Percentiles rank a stretch among this genome's conserved stretches.
Evolutionary conservation across 352 stramenopile species (phyloP).

Genomic region (Bremia lactucae): DNA sequence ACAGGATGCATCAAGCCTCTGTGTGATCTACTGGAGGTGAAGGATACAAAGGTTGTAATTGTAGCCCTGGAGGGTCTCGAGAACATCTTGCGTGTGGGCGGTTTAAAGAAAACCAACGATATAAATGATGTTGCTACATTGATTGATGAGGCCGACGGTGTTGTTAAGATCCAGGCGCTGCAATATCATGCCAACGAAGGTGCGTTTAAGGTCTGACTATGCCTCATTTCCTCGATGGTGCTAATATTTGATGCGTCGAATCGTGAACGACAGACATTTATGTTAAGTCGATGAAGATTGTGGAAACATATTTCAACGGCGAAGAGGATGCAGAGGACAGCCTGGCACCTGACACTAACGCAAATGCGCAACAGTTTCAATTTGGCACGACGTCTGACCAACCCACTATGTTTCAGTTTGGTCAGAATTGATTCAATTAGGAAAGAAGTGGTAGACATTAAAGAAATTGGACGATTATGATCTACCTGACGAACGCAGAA

Average conservation of each 20-base stretch:
- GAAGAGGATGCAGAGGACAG: constrained; percentile 93
- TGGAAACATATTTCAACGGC: constrained; percentile 96
- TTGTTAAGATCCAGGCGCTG: constrained; percentile 96
- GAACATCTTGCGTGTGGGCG: constrained; percentile 95
- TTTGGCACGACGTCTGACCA: constrained; percentile 56
- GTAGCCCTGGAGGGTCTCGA: constrained; percentile 97
- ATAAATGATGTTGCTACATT: constrained; percentile 93
- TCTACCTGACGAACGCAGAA: constrained; percentile 4
- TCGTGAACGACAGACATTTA: constrained; percentile 59
- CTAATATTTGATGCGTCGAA: constrained; percentile 3
- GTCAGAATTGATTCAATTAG: constrained; percentile 40
- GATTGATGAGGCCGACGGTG: constrained; percentile 93
- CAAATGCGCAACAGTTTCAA: constrained; percentile 67
- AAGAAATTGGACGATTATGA: constrained; percentile 11
- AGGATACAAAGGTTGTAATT: constrained; percentile 97
- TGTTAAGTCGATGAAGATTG: constrained; percentile 92
- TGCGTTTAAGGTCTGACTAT: too few species aligned
- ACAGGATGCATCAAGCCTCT: constrained; percentile 92
- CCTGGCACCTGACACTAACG: constrained; percentile 58
- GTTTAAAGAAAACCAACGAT: constrained; percentile 51
- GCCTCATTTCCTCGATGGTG: too few species aligned
- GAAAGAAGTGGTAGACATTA: constrained; percentile 15
- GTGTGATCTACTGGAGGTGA: constrained; percentile 93
- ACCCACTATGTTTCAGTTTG: constrained; percentile 79
- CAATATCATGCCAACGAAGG: constrained; percentile 96